Conservation (phyloP, 352 stramenopile species). For the Pythium phragmitis region DNA sequence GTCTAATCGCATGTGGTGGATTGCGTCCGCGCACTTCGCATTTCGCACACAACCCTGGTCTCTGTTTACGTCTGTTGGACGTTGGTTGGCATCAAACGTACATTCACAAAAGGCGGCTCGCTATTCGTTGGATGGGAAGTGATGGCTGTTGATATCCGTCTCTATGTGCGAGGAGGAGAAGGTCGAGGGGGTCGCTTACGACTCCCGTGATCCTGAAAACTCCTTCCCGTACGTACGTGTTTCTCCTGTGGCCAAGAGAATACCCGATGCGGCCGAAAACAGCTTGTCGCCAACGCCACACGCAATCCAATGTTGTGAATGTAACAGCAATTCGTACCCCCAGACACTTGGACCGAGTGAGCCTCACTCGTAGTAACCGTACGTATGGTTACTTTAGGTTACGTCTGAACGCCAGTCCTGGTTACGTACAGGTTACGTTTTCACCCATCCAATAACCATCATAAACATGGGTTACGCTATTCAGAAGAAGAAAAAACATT, state of each 20-base stretch:
- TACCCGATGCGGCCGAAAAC: conserved; percentile 9
- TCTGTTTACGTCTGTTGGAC: background rate
- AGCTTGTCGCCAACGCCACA: conserved; percentile 14
- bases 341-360: background rate
- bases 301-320: conserved; percentile 13
- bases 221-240: background rate
- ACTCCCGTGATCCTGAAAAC: background rate
- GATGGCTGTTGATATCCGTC: background rate
- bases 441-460: background rate
- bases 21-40: background rate
- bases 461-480: background rate
- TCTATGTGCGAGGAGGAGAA: background rate
- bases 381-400: conserved; percentile 6
- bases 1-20: background rate
- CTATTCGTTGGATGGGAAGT: background rate
- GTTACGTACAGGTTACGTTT: background rate
- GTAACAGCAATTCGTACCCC: conserved; percentile 18
- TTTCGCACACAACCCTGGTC: background rate
- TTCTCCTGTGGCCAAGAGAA: background rate
- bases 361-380: no score
- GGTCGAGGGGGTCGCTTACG: background rate
- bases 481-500: background rate
- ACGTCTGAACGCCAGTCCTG: conserved; percentile 9
- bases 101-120: background rate
- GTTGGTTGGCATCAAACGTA: conserved; percentile 5